These are phyloP conservation scores for Sporothrix humicola DNA, from an alignment of 2,329 filamentous ascomycete genomes.

Conservation along the genomic window DNA sequence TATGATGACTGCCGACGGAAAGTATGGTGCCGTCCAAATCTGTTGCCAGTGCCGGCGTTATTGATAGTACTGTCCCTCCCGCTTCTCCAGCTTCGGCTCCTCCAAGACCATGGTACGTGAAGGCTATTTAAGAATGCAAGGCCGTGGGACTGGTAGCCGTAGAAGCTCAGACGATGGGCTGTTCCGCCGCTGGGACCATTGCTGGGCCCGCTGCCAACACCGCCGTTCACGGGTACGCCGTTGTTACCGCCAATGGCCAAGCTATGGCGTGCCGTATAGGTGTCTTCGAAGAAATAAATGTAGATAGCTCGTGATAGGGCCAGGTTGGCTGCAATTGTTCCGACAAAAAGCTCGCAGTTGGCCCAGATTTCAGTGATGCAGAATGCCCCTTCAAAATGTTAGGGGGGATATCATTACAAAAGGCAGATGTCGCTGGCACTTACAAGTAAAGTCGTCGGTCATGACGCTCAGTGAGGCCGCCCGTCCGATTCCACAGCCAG, in stretches of 20 bases:
- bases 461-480: conserved; percentile 40
- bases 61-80: background rate
- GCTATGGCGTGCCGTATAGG: background rate
- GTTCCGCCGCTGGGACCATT: background rate
- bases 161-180: background rate
- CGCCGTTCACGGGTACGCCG: background rate
- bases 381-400: conserved; percentile 41
- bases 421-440: conserved; percentile 19
- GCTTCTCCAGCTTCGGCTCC: background rate
- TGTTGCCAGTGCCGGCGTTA: too few species aligned
- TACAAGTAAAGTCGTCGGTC: conserved; percentile 42
- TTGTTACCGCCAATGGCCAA: too few species aligned
- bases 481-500: conserved; percentile 41
- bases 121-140: background rate
- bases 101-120: conserved; percentile 3
- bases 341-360: conserved; percentile 38
- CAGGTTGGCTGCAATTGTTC: conserved; percentile 38
- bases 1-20: conserved; percentile 5
- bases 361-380: conserved; percentile 42
- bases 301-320: conserved; percentile 41
- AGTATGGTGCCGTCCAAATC: background rate
- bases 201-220: background rate
- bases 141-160: conserved; percentile 18
- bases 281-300: conserved; percentile 37
- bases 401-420: background rate